Base-by-base conservation (phyloP, 2,329 filamentous ascomycete species). In the Ceratocystiopsis brevicomis region DNA sequence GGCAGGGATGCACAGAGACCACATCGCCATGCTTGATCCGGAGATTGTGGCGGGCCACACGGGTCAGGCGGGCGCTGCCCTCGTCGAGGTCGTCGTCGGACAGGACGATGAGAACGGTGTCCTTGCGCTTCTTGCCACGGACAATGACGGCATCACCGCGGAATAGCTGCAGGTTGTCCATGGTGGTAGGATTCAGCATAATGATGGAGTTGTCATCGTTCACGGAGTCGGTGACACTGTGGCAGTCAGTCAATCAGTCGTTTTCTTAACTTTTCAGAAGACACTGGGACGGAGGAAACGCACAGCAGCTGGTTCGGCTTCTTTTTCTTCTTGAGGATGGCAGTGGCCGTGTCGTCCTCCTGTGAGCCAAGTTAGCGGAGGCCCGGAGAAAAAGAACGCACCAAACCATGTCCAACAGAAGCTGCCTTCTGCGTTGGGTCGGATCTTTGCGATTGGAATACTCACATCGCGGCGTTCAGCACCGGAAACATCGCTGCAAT, bases 161-260 rank as follows among this genome's bases (percentile, higher is more conserved):
- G 81, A 98, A 98, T 49, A 98, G 80, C 69, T 95, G 86, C 52
- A 98, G 80, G 48, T 81, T 78, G 66, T 98, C 90, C 90, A 98
- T 98, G 53, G 90, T 96, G 64, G 90, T 87, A 71, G 95, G 94
- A 47, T 90, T 95, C 47, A 98, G 77, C 53, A 86, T 85, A 59
- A 98, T 95, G 64, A 96, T 92, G 51, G 90, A 96, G 78, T 98
- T 98, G 68, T 98, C 90, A 80, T 98, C 90, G 67, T 94, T 98
- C 57, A 83, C 76, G 62, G 90, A 87, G 75, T 98, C 92, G 58
- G 90, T 96, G 52, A 98, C 90, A 68, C 86, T 94, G 57, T 39
- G 25, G 25, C 3, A 16, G 43, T 45, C 39, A 43, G 46, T 25
- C 35, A 8, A 11, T 30, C 12, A 37, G 9, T 35, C 17, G 39